A percentile compares a stretch with the other conserved stretches of the same genome.
Conservation (phyloP, 768 basidiomycete species). For the Kwoniella heveanensis region DNA sequence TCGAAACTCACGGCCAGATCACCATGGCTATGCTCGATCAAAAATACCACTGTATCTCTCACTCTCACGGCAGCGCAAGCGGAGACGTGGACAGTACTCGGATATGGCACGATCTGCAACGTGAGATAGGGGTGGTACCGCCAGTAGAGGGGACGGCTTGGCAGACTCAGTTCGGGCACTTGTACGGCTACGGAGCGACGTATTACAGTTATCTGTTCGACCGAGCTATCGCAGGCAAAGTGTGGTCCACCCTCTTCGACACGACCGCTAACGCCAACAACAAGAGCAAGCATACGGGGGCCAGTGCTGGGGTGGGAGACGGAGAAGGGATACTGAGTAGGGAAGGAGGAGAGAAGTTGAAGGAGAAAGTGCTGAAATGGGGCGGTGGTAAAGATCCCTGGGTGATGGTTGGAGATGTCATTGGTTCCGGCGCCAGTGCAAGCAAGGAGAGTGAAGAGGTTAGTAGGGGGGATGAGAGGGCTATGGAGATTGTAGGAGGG, state of each 20-base stretch:
- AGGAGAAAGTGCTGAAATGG: conserved; percentile 69
- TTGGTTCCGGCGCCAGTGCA: conserved; percentile 58
- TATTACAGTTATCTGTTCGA: conserved; percentile 99
- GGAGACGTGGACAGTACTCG: conserved; percentile 80
- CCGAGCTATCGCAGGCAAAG: conserved; percentile 88
- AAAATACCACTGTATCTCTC: conserved; percentile 72
- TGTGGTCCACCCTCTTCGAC: conserved; percentile 76
- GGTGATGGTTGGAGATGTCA: conserved; percentile 78
- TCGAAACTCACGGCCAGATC: conserved; percentile 90
- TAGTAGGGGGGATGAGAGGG: conserved; percentile 70
- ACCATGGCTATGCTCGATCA: conserved; percentile 87
- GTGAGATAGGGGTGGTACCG: conserved; percentile 71
- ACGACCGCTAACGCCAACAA: too few species aligned
- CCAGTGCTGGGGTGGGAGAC: conserved; percentile 58
- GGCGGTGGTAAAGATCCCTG: conserved; percentile 94
- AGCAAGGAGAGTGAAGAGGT: conserved; percentile 58
- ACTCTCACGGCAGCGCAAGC: conserved; percentile 54
- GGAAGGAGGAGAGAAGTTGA: conserved; percentile 77
- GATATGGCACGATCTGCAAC: conserved; percentile 63
- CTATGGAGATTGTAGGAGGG: conserved; percentile 85
- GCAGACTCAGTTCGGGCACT: conserved; percentile 93
- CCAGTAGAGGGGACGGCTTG: conserved; percentile 82
- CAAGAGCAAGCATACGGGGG: conserved; percentile 54
- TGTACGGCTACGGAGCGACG: conserved; percentile 94
- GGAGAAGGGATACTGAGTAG: conserved; percentile 65